Evolutionary conservation across 2,329 filamentous ascomycete species (phyloP).

Genomic region (Hansfordia pulvinata): DNA sequence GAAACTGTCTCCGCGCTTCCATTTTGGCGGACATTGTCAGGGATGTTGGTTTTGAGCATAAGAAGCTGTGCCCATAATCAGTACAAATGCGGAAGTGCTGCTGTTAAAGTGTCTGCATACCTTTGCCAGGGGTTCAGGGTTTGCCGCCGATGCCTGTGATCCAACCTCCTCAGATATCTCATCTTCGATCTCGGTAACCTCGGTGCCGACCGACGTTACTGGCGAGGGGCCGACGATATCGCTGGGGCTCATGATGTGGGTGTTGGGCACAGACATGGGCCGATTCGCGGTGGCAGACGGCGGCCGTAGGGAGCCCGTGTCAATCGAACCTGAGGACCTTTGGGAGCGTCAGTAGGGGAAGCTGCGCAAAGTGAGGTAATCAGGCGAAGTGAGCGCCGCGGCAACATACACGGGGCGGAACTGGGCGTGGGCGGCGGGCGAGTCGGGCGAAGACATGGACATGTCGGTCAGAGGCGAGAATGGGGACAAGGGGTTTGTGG

Average conservation of each 20-base stretch:
- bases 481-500: conserved; percentile 38
- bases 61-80: conserved; percentile 25
- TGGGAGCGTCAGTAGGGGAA: background rate
- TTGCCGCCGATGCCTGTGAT: conserved; percentile 19
- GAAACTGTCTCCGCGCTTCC: conserved; percentile 71
- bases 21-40: conserved; percentile 41
- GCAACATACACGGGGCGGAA: conserved; percentile 37
- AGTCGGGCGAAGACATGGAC: conserved; percentile 39
- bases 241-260: conserved; percentile 48
- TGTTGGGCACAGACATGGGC: conserved; percentile 20
- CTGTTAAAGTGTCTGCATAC: conserved; percentile 20
- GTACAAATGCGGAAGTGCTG: conserved; percentile 1
- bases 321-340: conserved; percentile 24
- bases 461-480: conserved; percentile 41
- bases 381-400: conserved; percentile 1
- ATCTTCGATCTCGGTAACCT: conserved; percentile 74
- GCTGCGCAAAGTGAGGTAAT: conserved; percentile 2
- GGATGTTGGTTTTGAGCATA: conserved; percentile 41
- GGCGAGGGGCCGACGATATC: conserved; percentile 70
- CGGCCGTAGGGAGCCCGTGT: conserved; percentile 37
- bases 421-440: conserved; percentile 30
- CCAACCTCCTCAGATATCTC: conserved; percentile 51
- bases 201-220: conserved; percentile 74
- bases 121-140: conserved; percentile 22
- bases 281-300: conserved; percentile 31